phyloP scores from a whole-genome alignment of 2,329 filamentous ascomycete species.

The Penicillium brevicompactum region DNA sequence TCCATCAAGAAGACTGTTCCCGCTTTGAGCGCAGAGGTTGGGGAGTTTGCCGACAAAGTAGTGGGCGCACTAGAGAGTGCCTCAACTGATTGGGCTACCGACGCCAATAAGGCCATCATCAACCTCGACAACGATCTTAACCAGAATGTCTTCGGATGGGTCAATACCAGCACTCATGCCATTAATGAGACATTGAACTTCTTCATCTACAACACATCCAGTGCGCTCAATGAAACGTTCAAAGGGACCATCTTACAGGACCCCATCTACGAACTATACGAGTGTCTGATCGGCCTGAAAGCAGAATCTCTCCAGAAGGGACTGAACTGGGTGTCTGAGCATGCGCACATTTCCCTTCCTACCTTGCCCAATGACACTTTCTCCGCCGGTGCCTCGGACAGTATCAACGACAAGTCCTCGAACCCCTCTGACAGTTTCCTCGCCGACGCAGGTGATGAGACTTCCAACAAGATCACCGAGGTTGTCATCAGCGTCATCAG shows the following conservation, averaged over 20 bases:
- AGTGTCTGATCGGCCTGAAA: slow-evolving; percentile 88
- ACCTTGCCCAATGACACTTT: slow-evolving; percentile 78
- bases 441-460: slow-evolving; percentile 70
- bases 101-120: slow-evolving; percentile 72
- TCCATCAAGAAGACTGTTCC: slow-evolving; percentile 76
- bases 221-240: slow-evolving; percentile 74
- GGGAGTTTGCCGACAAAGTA: slow-evolving; percentile 77
- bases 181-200: slow-evolving; percentile 83
- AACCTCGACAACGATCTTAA: slow-evolving; percentile 74
- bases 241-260: slow-evolving; percentile 78
- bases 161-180: slow-evolving; percentile 77
- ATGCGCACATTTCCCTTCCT: slow-evolving; percentile 82
- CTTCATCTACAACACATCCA: slow-evolving; percentile 77
- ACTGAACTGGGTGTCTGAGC: slow-evolving; percentile 88
- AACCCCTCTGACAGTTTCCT: slow-evolving; percentile 69
- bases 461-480: slow-evolving; percentile 78
- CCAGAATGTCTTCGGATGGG: slow-evolving; percentile 80
- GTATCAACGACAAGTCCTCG: slow-evolving; percentile 51
- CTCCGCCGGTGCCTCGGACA: slow-evolving; percentile 70
- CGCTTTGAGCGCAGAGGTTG: slow-evolving; percentile 71
- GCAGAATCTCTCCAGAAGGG: slow-evolving; percentile 81
- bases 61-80: slow-evolving; percentile 71
- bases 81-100: slow-evolving; percentile 73
- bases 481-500: slow-evolving; percentile 71
- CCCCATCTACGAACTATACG: slow-evolving; percentile 76